Evolutionary conservation across 176 grass and related monocot genomes (phyloP), one percentile per base, ranked within the genome.

Genomic region (Cenchrus americanus): DNA sequence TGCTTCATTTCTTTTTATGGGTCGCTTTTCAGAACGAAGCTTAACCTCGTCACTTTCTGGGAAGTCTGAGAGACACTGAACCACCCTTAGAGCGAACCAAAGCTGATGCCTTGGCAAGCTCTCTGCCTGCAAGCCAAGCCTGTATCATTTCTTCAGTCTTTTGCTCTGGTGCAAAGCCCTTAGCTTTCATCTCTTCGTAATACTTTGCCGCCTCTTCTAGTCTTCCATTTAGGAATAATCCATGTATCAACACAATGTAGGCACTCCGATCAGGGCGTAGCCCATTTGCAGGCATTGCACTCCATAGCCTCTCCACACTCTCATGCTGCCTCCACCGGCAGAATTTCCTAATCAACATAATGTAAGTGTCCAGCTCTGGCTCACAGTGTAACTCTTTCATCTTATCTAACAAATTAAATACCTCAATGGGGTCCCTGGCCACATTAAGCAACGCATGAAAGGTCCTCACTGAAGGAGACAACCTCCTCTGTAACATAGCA

Each of bases 291-390:
- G 80, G 89, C 85, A 98, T 95, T 64, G 90, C 85, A 12, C 73
- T 88, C 96, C 96, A 98, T 55, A 92, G 69, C 87, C 84, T 90
- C 13, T 89, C 81, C 49, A 94, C 89, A 7, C 93, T 86, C 17
- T 92, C 93, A 51, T 86, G 58, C 37, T 99, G 89, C 88, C 66
- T 88, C 93, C 91, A 96, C 54, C 87, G 66, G 52, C 87, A 94
- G 68, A 99, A 86, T 63, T 95, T 96, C 60, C 91, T 92, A 66
- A 94, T 96, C 40, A 99, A 70, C 93, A 94, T 96, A 74, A 96
- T 89, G 67, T 92, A 93, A 42, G 87, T 90, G 22, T 94, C 93
- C n/a, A 94, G 94, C 62, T 73, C 81, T 2, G 88, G 87, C 6
- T 71, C 37, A 19, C 90, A 93, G n/a, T 12, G 78, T 18, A 74